Conservation (phyloP, 176 grass and related monocot species). For the Areca catechu region DNA sequence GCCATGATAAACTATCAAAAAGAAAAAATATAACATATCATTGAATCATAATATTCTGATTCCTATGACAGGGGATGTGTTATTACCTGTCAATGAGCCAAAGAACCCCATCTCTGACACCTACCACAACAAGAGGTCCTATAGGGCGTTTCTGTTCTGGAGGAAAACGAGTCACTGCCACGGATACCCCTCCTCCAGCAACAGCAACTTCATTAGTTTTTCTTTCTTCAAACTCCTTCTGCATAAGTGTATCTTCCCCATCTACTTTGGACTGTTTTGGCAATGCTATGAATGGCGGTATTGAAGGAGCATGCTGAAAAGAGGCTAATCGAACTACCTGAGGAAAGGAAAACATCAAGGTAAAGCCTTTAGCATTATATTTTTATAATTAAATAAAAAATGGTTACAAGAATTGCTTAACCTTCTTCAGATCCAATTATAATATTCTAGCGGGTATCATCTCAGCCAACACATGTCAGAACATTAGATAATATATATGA, state of each 20-base stretch:
- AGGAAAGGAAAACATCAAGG: conserved; percentile 1
- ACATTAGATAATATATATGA: too few species aligned
- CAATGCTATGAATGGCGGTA: conserved; percentile 70
- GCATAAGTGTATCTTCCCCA: conserved; percentile 66
- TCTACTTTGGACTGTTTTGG: conserved; percentile 72
- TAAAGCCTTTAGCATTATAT: too few species aligned
- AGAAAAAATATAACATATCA: too few species aligned
- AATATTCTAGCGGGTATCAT: too few species aligned
- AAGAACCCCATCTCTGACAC: conserved; percentile 91
- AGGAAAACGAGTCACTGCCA: conserved; percentile 91
- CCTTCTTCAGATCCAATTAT: too few species aligned
- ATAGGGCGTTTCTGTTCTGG: conserved; percentile 91
- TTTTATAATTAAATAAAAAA: too few species aligned
- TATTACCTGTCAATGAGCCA: conserved; percentile 96
- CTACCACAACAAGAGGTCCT: conserved; percentile 87
- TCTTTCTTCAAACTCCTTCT: conserved; percentile 87
- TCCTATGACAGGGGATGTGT: too few species aligned
- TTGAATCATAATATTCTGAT: too few species aligned
- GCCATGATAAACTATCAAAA: too few species aligned
- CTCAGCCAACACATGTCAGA: too few species aligned
- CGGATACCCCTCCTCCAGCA: conserved; percentile 96
- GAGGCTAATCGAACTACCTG: conserved; percentile 97
- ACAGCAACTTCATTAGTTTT: conserved; percentile 89
- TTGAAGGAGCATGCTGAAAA: conserved; percentile 77
- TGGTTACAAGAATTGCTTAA: too few species aligned